Evolutionary conservation across 371 early-diverging fungal genomes (phyloP), one percentile per base, ranked within the genome.

Genomic region (Mucor ambiguus): DNA sequence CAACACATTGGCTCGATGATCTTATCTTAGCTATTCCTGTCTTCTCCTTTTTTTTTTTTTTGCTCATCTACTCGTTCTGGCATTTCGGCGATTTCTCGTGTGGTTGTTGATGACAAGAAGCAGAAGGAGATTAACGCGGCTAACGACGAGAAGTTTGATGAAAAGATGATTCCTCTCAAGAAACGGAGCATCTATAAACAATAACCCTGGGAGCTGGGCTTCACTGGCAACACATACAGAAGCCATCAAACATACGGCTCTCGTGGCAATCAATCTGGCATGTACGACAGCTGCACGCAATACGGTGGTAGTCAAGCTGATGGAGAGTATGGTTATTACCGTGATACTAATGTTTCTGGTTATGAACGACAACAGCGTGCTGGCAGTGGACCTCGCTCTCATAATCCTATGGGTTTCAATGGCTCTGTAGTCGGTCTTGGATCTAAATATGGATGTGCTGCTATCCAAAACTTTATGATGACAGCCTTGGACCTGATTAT

Each of bases 1-100:
- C 92, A 95, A 72, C 96, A 97, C 71, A 92, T 98, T 74, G 96
- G 96, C 28, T 98, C 97, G 97, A 95, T 98, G 95, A 88, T 97
- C 56, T 92, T 98, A 84, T 95, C 46, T 61, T 94, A 22, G 93
- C 95, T 16, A 90, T 93, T 44, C 95, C 95, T 1, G 78, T 95
- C 33, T 95, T 93, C 62, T 87, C 92, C 16, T 93, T 93, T 79
- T 85, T 92, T 64, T 81, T 93, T 79, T 85, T 92, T 64, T 81
- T 93, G 57, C 94, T 91, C 24, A 72, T 92, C 32, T 92, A 92
- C 67, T 80, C 91, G 5, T 93, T 94, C 91, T 94, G 93, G 94
- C 92, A 94, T 80, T 93, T 95, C 79, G 95, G 95, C 67, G 95
- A 95, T 72, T 94, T 95, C 76, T 92, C 92, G 96, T 71, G 78